Evolutionary conservation across 2,329 filamentous ascomycete species (phyloP), one percentile per base, ranked within the genome.

Genomic region (Paecilomyces variotii): DNA sequence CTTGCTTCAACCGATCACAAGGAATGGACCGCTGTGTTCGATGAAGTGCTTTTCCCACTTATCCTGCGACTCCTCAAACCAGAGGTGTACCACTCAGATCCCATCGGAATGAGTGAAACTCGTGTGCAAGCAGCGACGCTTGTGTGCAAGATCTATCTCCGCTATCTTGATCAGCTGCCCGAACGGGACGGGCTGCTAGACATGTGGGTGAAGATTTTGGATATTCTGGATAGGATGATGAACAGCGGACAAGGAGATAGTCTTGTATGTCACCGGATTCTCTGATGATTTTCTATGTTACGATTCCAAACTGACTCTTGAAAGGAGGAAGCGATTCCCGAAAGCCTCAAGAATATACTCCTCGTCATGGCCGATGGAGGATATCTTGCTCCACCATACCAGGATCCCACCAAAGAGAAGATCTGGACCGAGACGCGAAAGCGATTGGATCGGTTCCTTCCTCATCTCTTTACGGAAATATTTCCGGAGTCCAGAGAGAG

Each of bases 11-110:
- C 83, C 54, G 88, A 94, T 61, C 89, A 96, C 68, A 85, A 90
- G 64, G 90, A 95, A 75, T 97, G 94, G 93, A 94, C 88, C 0
- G 90, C 91, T 49, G 97, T 99, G 56, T 99, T 99, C 73, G 86
- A 87, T 62, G 89, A 97, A 70, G 92, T 97, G 1, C 80, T 99
- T 14, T 97, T 99, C 74, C 94, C 94, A 1, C 80, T 99, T 12
- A 93, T 97, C 62, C 81, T 88, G 35, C 85, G 89, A 62, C 82
- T 99, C 1, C 80, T 99, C 14, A 97, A 96, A 72, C 94, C 94
- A 0, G 94, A 99, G 74, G 88, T 97, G 9, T 97, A 95, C 72
- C 91, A 92, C 56, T 88, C 88, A 1, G 94, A 99, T 71, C 88
- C 90, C 1, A 80, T 89, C 35, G 94, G 94, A 39, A 99, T 99